Base-by-base conservation (phyloP, 2,329 filamentous ascomycete species). In the Zarea fungicola region DNA sequence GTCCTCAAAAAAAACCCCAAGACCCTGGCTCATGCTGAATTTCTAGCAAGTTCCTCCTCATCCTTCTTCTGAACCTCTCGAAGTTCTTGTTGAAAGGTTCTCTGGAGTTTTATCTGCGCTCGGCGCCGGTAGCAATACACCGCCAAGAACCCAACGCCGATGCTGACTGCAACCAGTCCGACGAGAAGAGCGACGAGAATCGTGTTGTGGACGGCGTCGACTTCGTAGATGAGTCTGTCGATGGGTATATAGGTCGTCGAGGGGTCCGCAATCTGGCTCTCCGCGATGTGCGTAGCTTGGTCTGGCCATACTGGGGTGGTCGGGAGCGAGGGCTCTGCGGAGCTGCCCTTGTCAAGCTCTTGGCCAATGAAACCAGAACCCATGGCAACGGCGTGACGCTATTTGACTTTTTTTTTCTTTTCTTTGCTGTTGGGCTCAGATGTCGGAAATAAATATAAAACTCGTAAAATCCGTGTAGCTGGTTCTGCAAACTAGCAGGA, bases 161-260 rank as follows among this genome's bases (percentile, higher is more conserved):
- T 28, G 45, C 36, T 48, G 10, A 21, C 45, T 19, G 28, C 45
- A 22, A 28, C 36, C 36, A 41, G 28, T 10, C 21, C 36, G 16
- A 48, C 22, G 13, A 48, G 45, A 4, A 48, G 36, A 11, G 25
- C 36, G 11, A 48, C 45, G 28, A 48, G 35, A 28, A 48, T 6
- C 13, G 45, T 48, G 36, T 48, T 48, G 22, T 41, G 45, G 2
- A 18, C 29, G 37, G 46, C 46, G 29, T 42, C 46, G 29, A 8
- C 28, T 21, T 48, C 36, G 28, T 26, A 23, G 23, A 31, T 9
- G 28, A 36, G 11, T 11, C 3, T 28, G n/a, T 28, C 21, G 45
- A 35, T 16, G 28, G 45, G 28, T n/a, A 41, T 16, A 28, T 34
- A 48, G 5, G 45, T 28, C 19, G 34, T 6, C 13, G 41, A 6